phyloP scores from a whole-genome alignment of 306 rosid genomes.

The Potentilla sterilis region DNA sequence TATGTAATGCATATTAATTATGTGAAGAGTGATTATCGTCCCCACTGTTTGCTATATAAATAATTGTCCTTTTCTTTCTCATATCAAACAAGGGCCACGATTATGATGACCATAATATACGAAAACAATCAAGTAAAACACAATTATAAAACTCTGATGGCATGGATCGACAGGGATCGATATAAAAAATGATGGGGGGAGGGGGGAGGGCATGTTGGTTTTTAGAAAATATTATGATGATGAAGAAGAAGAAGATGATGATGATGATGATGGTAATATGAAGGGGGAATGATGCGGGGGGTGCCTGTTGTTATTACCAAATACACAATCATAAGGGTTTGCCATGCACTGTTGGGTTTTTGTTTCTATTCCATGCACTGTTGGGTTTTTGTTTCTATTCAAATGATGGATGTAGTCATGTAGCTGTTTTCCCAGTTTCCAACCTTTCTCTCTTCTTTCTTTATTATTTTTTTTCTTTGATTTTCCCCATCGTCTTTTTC shows the following conservation, averaged over 20 bases:
- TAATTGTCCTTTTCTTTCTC: constrained; percentile 13
- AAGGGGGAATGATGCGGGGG: constrained; percentile 20
- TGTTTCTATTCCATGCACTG: constrained; percentile 33
- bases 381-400: constrained; percentile 31
- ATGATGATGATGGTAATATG: constrained; percentile 8
- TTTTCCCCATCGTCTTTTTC: constrained; percentile 16
- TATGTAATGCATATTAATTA: background rate
- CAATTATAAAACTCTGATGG: background rate
- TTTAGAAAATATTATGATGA: background rate
- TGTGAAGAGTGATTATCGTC: constrained; percentile 8
- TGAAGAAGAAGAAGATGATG: background rate
- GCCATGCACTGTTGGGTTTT: constrained; percentile 36
- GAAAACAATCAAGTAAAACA: constrained; percentile 1
- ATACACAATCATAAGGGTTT: constrained; percentile 36
- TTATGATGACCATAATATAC: background rate
- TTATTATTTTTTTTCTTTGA: background rate
- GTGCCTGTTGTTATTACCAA: constrained; percentile 27
- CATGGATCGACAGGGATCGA: background rate
- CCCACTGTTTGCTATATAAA: constrained; percentile 1
- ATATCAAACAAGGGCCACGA: constrained; percentile 31
- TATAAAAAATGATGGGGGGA: background rate
- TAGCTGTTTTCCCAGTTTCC: constrained; percentile 31
- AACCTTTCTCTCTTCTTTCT: constrained; percentile 14
- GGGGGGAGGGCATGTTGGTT: background rate
- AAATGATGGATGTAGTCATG: constrained; percentile 24